Evolutionary conservation across 306 rosid genomes (phyloP).

Genomic region (Clitoria ternatea): DNA sequence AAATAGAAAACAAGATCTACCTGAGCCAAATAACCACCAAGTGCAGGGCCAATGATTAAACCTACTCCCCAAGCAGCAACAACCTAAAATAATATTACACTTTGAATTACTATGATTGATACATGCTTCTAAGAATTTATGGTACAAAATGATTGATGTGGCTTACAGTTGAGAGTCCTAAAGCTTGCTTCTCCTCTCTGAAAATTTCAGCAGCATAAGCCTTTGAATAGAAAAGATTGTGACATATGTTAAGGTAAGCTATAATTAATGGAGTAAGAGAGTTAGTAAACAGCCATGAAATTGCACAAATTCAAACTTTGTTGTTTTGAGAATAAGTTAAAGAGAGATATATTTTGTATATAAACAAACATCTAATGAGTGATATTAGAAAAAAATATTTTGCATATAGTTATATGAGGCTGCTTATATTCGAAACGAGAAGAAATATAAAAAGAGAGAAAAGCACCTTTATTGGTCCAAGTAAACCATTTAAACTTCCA

Average conservation of each 20-base stretch:
- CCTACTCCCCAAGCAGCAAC: constrained; percentile 84
- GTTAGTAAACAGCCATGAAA: not conserved
- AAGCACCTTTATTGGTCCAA: constrained; percentile 83
- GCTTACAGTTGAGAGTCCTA: constrained; percentile 76
- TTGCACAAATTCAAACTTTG: not conserved
- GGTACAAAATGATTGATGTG: not conserved
- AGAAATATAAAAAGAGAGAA: not conserved
- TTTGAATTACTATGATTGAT: not conserved
- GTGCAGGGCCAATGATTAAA: constrained; percentile 76
- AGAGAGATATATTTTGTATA: no score
- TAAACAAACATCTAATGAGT: no score
- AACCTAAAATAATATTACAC: constrained; percentile 45
- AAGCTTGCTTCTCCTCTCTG: constrained; percentile 70
- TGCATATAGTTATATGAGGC: no score
- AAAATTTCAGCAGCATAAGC: constrained; percentile 73
- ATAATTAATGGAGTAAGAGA: not conserved
- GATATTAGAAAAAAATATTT: no score
- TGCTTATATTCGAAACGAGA: no score
- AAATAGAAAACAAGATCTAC: constrained; percentile 28
- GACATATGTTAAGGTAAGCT: not conserved
- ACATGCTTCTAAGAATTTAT: not conserved
- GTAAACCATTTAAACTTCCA: constrained; percentile 79
- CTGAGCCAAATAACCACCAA: constrained; percentile 91
- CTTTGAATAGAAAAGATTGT: constrained; percentile 35
- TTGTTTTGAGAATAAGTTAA: no score